Evolutionary conservation across 495 filamentous ascomycete species (phyloP), one percentile per base, ranked within the genome.

Genomic region (Pyrenopolyporus hunteri): DNA sequence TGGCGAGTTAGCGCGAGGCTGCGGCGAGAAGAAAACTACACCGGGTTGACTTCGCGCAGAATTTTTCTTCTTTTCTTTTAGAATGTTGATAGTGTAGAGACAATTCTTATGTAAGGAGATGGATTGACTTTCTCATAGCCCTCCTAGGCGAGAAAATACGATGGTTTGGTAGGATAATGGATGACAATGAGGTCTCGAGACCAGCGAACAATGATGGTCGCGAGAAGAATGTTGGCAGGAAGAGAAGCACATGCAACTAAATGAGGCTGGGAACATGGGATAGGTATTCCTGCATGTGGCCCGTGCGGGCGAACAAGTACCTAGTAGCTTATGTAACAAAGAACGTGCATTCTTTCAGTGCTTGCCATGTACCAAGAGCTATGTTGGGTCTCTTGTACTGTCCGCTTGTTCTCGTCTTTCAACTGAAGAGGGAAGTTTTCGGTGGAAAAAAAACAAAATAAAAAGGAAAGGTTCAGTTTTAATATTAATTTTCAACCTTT

Each of bases 171-270:
- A 19, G 19, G 31, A 4, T 11, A 39, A 23, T 26, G 31, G 48
- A 67, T 64, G 42, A 57, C 51, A 57, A 55, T 64, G 16, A 53
- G 20, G 13, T 35, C 31, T 53, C 56, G 57, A 65, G 57, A 58
- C 62, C 56, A 46, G 37, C 43, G 39, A 32, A 58, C 63, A 62
- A 63, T 59, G 54, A 64, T 64, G 62, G 32, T 65, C 50, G 44
- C 50, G 60, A 47, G 55, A 33, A 33, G 48, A 65, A 56, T 46
- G 55, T 65, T 56, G 56, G 50, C 17, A 50, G 16, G 50, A 56
- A 20, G 39, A 51, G 47, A 59, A 60, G 62, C 62, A 59, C 56
- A 65, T 65, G 62, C 56, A 68, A 45, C 37, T 31, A 63, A 64
- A 61, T 64, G 55, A 61, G 53, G 58, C 53, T 63, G 49, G 53